A percentile compares a stretch with the other conserved stretches of the same genome.
phyloP scores from a whole-genome alignment of 306 rosid genomes.

The Medicago ruthenica region DNA sequence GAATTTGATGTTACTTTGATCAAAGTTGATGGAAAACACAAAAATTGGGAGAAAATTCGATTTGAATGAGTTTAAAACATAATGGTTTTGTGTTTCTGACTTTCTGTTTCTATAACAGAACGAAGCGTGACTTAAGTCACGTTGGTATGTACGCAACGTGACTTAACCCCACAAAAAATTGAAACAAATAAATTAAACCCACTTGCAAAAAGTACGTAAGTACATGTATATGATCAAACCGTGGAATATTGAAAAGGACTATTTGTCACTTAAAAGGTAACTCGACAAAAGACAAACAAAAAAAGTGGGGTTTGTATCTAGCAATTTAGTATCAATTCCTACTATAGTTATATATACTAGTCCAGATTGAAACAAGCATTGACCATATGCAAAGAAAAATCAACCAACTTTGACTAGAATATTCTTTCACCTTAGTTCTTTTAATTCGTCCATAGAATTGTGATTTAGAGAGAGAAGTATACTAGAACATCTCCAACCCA shows the following conservation, averaged over 20 bases:
- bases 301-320: neutral
- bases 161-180: slow-evolving; percentile 21
- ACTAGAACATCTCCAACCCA: neutral
- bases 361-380: slow-evolving; percentile 28
- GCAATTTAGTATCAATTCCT: slow-evolving; percentile 19
- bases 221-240: slow-evolving; percentile 14
- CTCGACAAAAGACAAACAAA: neutral
- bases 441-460: neutral
- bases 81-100: too few relatives aligned
- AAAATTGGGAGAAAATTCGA: too few relatives aligned
- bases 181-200: slow-evolving; percentile 10
- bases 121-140: too few relatives aligned
- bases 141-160: too few relatives aligned
- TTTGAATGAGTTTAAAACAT: too few relatives aligned
- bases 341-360: neutral
- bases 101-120: too few relatives aligned
- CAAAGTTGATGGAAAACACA: too few relatives aligned
- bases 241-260: slow-evolving; percentile 2
- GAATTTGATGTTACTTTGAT: too few relatives aligned
- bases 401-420: slow-evolving; percentile 35
- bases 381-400: slow-evolving; percentile 47
- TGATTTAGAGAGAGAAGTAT: neutral
- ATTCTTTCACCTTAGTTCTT: neutral
- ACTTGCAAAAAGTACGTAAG: slow-evolving; percentile 1
- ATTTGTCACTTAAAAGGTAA: neutral